Evolutionary conservation across 2,329 filamentous ascomycete genomes (phyloP), one percentile per base, ranked within the genome.

Genomic region (Xenoacremonium recifei): DNA sequence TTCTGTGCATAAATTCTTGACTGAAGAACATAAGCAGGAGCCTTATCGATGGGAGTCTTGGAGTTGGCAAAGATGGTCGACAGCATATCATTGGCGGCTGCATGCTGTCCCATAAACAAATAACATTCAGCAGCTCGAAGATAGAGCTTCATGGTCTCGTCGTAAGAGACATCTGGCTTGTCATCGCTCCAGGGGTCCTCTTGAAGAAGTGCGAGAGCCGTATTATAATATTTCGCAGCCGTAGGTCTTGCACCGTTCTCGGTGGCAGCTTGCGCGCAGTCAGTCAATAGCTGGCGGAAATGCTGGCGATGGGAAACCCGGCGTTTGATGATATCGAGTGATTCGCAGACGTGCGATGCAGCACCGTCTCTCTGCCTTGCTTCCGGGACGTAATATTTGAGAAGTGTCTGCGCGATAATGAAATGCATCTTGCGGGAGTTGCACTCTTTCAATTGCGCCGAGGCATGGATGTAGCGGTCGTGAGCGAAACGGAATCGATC

Each of bases 401-500:
- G 80, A 51, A 96, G 79, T 0, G 85, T 85, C 58, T 89, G 84
- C 0, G 88, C 86, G 55, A 96, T 89, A 34, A 90, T 82, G 55
- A 91, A 96, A 64, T 96, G 90, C 91, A 96, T 96, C 54, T 87
- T 86, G 16, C 78, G 72, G 17, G 78, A 70, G 41, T 86, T 82
- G 57, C 80, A 82, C 59, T 91, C 83, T 48, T 79, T 80, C 38
- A 96, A 70, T 5, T 79, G 76, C 12, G 79, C 73, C 5, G 89
- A 83, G 13, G 88, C 89, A 59, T 87, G 82, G 37, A 90, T 77
- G 57, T 95, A 95, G 39, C 91, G 81, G 63, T 96, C 91, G 62
- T 96, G 91, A 23, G 85, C 83, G 62, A 96, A 96, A 23, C 83
- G 82, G 63, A 96, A 96, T 30, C 83, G 79, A 62, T 96, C 89